Conservation (phyloP, 2,329 filamentous ascomycete genomes). For the Colletotrichum navitas region DNA sequence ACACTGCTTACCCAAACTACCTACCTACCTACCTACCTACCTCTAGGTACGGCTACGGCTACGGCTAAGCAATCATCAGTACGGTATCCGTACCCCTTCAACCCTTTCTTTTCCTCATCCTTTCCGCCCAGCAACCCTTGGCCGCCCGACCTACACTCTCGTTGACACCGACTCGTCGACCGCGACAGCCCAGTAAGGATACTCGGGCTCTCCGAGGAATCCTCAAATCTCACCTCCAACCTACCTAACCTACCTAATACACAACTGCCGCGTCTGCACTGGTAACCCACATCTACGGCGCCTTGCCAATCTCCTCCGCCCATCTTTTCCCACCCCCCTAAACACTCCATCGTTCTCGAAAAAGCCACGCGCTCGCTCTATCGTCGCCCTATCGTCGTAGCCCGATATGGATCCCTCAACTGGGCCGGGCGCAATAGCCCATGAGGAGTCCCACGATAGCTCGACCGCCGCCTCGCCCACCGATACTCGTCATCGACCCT, state of each 20-base stretch:
- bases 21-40: not conserved
- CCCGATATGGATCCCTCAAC: conserved; percentile 60
- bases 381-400: conserved; percentile 31
- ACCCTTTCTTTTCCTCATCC: not conserved
- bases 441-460: conserved; percentile 53
- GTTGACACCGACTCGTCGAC: conserved; percentile 3
- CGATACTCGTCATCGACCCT: conserved; percentile 59
- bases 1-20: not conserved
- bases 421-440: conserved; percentile 50
- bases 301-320: conserved; percentile 31
- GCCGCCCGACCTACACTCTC: not conserved
- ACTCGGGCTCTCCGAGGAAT: conserved; percentile 19
- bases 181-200: conserved; percentile 1
- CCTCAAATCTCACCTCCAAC: conserved; percentile 6
- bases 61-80: not conserved
- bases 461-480: conserved; percentile 61
- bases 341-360: conserved; percentile 23
- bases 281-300: conserved; percentile 39
- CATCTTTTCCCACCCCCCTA: not conserved
- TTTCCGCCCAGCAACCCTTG: conserved; percentile 1
- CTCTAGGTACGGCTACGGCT: too few relatives aligned
- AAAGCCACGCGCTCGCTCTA: conserved; percentile 31
- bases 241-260: not conserved
- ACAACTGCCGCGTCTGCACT: conserved; percentile 13
- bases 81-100: not conserved